Percentiles rank a stretch among this genome's conserved stretches.
Evolutionary conservation across 2,329 filamentous ascomycete species (phyloP).

Genomic region (Colletotrichum sp.): DNA sequence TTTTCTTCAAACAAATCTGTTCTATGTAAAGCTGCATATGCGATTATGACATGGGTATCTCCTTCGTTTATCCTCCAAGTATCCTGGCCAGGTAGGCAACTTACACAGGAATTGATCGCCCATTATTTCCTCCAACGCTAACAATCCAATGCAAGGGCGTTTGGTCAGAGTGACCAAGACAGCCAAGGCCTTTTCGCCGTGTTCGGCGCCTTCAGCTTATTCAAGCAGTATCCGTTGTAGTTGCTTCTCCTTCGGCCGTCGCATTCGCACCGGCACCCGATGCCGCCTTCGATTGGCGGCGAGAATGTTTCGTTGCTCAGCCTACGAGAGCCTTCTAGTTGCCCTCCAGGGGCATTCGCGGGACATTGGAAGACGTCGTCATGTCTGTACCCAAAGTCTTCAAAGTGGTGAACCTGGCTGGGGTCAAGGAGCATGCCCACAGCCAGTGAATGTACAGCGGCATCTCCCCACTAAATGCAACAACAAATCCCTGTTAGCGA

Average conservation of each 20-base stretch:
- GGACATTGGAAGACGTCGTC: slow-evolving; percentile 35
- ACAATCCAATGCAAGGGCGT: not conserved
- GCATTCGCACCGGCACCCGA: slow-evolving; percentile 47
- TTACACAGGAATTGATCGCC: not conserved
- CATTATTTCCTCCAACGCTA: not conserved
- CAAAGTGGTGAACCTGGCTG: slow-evolving; percentile 46
- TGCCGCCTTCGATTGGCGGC: slow-evolving; percentile 35
- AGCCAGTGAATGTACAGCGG: slow-evolving; percentile 47
- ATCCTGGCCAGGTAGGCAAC: not conserved
- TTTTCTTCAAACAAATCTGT: not conserved
- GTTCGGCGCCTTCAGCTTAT: slow-evolving; percentile 47
- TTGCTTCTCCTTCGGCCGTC: slow-evolving; percentile 37
- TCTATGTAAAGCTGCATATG: not conserved
- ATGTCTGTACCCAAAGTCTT: slow-evolving; percentile 48
- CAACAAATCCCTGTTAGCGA: not conserved
- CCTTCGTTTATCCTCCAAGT: not conserved
- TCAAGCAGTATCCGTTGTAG: slow-evolving; percentile 36
- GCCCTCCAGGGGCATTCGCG: slow-evolving; percentile 39
- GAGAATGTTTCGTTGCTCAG: slow-evolving; percentile 32
- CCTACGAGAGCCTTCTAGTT: slow-evolving; percentile 33
- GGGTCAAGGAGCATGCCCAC: slow-evolving; percentile 45
- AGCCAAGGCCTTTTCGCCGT: slow-evolving; percentile 36
- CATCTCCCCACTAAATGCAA: slow-evolving; percentile 44
- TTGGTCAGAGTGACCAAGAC: slow-evolving; percentile 22
- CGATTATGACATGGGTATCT: not conserved